Conservation (phyloP, 176 grass and related monocot species). For the Triticum dicoccoides region DNA sequence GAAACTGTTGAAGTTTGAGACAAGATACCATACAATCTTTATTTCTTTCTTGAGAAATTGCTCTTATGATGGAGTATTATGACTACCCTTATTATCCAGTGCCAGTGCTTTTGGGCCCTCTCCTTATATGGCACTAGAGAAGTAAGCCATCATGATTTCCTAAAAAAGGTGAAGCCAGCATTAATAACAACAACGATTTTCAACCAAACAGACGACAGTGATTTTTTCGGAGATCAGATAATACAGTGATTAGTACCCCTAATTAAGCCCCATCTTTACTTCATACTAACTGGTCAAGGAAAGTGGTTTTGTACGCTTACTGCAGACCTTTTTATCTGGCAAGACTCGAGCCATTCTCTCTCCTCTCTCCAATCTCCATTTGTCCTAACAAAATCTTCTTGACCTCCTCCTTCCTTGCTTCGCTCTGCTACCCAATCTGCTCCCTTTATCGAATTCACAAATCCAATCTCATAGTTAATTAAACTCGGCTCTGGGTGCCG, state of each 20-base stretch:
- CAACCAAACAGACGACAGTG: too few relatives aligned
- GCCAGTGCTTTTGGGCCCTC: too few relatives aligned
- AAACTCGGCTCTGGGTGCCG: background rate
- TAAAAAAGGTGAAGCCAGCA: background rate
- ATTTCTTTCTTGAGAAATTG: too few relatives aligned
- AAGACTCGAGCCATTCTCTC: conserved; percentile 10
- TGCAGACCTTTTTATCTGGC: conserved; percentile 5
- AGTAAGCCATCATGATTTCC: too few relatives aligned
- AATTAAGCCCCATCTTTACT: background rate
- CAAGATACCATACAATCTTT: too few relatives aligned
- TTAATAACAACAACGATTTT: background rate
- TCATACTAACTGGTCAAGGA: background rate
- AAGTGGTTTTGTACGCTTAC: background rate
- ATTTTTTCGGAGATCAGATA: too few relatives aligned
- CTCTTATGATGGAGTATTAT: too few relatives aligned
- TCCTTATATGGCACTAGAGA: too few relatives aligned
- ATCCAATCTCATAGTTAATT: conserved; percentile 30
- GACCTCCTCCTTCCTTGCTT: background rate
- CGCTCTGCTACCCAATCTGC: conserved; percentile 1
- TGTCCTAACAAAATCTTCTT: conserved; percentile 35
- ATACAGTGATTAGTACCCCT: background rate
- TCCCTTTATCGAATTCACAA: conserved; percentile 12
- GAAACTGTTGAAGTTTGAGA: too few relatives aligned
- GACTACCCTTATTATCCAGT: too few relatives aligned
- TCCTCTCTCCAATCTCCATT: background rate